Percentiles rank a stretch among this genome's conserved stretches.
These are phyloP conservation scores for Elsinoe perseae DNA, from an alignment of 2,329 filamentous ascomycete genomes.

Conservation along the genomic window DNA sequence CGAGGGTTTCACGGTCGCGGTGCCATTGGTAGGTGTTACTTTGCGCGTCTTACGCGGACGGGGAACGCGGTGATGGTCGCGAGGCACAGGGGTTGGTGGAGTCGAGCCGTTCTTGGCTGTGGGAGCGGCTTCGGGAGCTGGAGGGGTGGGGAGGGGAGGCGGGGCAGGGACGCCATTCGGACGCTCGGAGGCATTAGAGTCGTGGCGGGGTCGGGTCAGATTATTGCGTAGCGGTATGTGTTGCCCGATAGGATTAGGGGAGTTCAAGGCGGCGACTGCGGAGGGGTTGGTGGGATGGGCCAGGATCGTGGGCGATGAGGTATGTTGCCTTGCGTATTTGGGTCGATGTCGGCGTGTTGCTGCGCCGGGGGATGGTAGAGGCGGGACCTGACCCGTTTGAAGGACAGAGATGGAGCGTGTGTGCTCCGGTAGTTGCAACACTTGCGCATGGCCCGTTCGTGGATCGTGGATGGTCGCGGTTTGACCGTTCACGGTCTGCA, in stretches of 20 bases:
- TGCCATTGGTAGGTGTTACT: slow-evolving; percentile 21
- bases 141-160: slow-evolving; percentile 51
- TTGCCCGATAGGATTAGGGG: slow-evolving; percentile 33
- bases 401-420: slow-evolving; percentile 71
- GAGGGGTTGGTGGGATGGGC: slow-evolving; percentile 32
- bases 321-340: slow-evolving; percentile 62
- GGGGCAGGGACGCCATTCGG: slow-evolving; percentile 34
- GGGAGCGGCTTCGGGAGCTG: slow-evolving; percentile 32
- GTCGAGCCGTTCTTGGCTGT: slow-evolving; percentile 23
- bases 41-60: slow-evolving; percentile 18
- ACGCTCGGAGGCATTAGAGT: slow-evolving; percentile 37
- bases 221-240: slow-evolving; percentile 25
- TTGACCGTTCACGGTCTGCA: slow-evolving; percentile 32
- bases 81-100: slow-evolving; percentile 24
- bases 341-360: slow-evolving; percentile 46
- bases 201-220: slow-evolving; percentile 30
- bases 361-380: slow-evolving; percentile 73
- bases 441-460: slow-evolving; percentile 25
- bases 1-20: slow-evolving; percentile 41
- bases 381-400: slow-evolving; percentile 69
- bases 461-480: slow-evolving; percentile 32
- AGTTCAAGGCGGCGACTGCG: slow-evolving; percentile 22
- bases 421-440: slow-evolving; percentile 36
- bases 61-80: slow-evolving; percentile 15
- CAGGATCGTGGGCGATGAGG: slow-evolving; percentile 69